Base-by-base conservation (phyloP, 2,329 filamentous ascomycete species). In the Aureobasidium zeae region DNA sequence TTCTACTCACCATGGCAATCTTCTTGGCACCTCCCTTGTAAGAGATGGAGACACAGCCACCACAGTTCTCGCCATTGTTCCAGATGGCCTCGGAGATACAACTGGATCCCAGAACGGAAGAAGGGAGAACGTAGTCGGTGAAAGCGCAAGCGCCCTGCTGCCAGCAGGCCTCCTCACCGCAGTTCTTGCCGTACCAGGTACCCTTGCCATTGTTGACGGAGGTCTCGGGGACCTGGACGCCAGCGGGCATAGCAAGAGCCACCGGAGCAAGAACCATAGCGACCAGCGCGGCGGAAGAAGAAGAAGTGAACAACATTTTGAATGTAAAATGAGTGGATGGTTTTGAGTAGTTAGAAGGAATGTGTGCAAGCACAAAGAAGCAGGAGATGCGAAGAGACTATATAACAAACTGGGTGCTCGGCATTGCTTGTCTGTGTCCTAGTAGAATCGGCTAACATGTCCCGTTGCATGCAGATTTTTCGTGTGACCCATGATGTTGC, bases 81-180 rank as follows among this genome's bases (percentile, higher is more conserved):
- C 46, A 48, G 46, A 45, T 45, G 8, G 36, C 25, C 35, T 48
- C 42, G 24, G 42, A 45, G 8, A 48, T 36, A 10, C 42, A 45
- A 12, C 42, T 48, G 28, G 37, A 42, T 15, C 43, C 38, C 20
- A 44, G 41, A 24, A 48, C 35, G 12, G 25, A 16, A 8, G 45
- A 45, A 13, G 44, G 47, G 12, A 43, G 38, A n/a, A 26, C 30
- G 5, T 43, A 43, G 21, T 43, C 21, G 16, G 30, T 33, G 31
- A 45, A 48, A 20, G 46, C 35, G 22, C 46, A 48, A 21, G 46
- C 46, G 17, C 46, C 46, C 13, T 42, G 26, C 28, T 42, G 44
- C 49, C 49, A 51, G 49, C 49, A 51, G 20, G 48, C 47, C 19
- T 49, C 49, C 25, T 51, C 49, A 4, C 35, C 39, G 37, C 49